phyloP scores from a whole-genome alignment of 2,329 filamentous ascomycete genomes.

The Chalaropsis thielavioides region DNA sequence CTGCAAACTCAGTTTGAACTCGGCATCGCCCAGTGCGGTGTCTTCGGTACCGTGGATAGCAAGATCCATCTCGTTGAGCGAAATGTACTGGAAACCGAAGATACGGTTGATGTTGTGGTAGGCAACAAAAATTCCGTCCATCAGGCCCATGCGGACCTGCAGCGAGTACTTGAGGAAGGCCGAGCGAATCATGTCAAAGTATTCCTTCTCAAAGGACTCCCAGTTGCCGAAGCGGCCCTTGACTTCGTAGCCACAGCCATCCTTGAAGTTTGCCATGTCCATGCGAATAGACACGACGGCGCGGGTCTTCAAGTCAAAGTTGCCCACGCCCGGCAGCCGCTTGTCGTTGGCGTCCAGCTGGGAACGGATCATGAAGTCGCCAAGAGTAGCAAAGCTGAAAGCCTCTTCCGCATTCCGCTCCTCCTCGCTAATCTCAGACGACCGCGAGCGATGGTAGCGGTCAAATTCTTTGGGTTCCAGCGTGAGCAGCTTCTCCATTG shows the following conservation, averaged over 20 bases:
- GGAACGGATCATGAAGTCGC: slow-evolving; percentile 85
- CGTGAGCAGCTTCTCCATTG: slow-evolving; percentile 90
- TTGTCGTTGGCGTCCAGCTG: slow-evolving; percentile 84
- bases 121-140: slow-evolving; percentile 97
- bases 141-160: slow-evolving; percentile 90
- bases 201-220: slow-evolving; percentile 90
- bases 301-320: slow-evolving; percentile 93
- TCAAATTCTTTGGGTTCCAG: slow-evolving; percentile 71
- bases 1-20: slow-evolving; percentile 69
- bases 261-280: slow-evolving; percentile 57
- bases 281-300: slow-evolving; percentile 86
- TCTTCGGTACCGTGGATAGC: slow-evolving; percentile 68
- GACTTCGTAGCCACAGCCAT: slow-evolving; percentile 78
- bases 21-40: slow-evolving; percentile 55
- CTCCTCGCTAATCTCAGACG: slow-evolving; percentile 54
- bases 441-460: slow-evolving; percentile 57
- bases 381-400: slow-evolving; percentile 75
- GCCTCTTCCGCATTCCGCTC: slow-evolving; percentile 59
- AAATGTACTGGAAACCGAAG: slow-evolving; percentile 94
- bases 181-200: slow-evolving; percentile 88
- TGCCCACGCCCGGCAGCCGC: slow-evolving; percentile 74
- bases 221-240: slow-evolving; percentile 58
- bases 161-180: slow-evolving; percentile 95
- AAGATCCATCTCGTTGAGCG: slow-evolving; percentile 73
- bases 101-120: slow-evolving; percentile 92